These are phyloP conservation scores for Euphorbia pulcherrima DNA, from an alignment of 345 rosid genomes.

Conservation along the genomic window DNA sequence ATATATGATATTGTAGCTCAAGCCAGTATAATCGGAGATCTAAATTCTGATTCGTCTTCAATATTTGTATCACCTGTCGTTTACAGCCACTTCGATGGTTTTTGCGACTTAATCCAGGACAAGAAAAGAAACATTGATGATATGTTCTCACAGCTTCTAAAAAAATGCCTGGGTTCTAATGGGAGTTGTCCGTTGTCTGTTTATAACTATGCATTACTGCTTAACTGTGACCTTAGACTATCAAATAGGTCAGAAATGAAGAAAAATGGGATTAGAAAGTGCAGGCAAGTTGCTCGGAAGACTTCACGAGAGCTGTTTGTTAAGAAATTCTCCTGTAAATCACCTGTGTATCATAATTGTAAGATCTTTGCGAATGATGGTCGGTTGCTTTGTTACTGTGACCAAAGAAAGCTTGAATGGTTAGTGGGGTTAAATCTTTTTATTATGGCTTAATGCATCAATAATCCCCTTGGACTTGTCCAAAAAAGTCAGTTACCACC, in stretches of 20 bases:
- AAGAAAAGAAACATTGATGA: conserved; percentile 41
- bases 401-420: conserved; percentile 90
- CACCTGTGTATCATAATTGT: conserved; percentile 95
- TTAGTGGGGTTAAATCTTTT: conserved; percentile 26
- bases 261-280: conserved; percentile 47
- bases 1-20: conserved; percentile 45
- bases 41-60: conserved; percentile 36
- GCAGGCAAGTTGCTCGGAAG: conserved; percentile 57
- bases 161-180: conserved; percentile 65
- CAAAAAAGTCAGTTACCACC: no score
- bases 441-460: no score
- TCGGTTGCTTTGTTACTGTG: conserved; percentile 87
- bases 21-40: conserved; percentile 52
- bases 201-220: conserved; percentile 65
- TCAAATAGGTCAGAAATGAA: conserved; percentile 36
- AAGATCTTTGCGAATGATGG: conserved; percentile 94
- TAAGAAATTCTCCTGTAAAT: conserved; percentile 89
- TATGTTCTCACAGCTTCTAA: conserved; percentile 44
- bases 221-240: conserved; percentile 44
- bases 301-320: conserved; percentile 77
- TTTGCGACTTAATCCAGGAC: conserved; percentile 41
- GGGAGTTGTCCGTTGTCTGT: conserved; percentile 70
- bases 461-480: no score
- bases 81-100: conserved; percentile 63
- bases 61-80: conserved; percentile 63